Conservation (phyloP, 805 yeast genomes). For the Candida incommunis region DNA sequence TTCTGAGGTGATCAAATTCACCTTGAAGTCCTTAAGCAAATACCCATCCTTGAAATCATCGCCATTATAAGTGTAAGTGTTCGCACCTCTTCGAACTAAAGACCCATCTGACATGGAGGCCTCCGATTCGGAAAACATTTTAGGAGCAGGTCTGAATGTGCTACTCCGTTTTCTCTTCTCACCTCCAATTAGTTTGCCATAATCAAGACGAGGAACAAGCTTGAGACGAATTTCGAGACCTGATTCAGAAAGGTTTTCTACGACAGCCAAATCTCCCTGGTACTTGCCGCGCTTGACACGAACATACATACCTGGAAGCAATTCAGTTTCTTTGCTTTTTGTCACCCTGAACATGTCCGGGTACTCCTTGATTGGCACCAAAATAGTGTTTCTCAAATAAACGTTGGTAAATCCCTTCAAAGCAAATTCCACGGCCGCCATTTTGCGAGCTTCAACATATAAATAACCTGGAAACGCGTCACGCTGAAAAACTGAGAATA, state of each 20-base stretch:
- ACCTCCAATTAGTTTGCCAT: conserved; percentile 46
- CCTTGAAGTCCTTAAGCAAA: conserved; percentile 70
- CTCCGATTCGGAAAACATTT: conserved; percentile 77
- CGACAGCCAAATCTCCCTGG: conserved; percentile 84
- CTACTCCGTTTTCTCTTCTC: conserved; percentile 46
- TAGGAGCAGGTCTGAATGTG: conserved; percentile 68
- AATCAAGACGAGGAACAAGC: conserved; percentile 85
- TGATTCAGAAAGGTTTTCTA: conserved; percentile 84
- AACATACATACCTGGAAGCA: conserved; percentile 86
- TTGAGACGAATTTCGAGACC: conserved; percentile 92
- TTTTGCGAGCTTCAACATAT: conserved; percentile 86
- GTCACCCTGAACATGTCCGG: conserved; percentile 86
- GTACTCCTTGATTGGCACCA: conserved; percentile 91
- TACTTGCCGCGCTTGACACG: conserved; percentile 83
- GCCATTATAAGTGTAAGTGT: conserved; percentile 57
- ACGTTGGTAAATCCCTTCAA: conserved; percentile 82
- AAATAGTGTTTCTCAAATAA: conserved; percentile 54
- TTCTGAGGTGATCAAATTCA: conserved; percentile 68
- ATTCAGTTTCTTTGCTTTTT: conserved; percentile 72
- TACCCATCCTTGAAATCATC: conserved; percentile 89
- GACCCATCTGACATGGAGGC: conserved; percentile 75
- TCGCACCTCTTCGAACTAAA: conserved; percentile 40
- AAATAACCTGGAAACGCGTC: conserved; percentile 86
- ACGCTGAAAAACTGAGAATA: conserved; percentile 83
- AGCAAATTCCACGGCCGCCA: conserved; percentile 83